Evolutionary conservation across 1,284 basidiomycete species (phyloP).

Genomic region (Psilocybe mexicana): DNA sequence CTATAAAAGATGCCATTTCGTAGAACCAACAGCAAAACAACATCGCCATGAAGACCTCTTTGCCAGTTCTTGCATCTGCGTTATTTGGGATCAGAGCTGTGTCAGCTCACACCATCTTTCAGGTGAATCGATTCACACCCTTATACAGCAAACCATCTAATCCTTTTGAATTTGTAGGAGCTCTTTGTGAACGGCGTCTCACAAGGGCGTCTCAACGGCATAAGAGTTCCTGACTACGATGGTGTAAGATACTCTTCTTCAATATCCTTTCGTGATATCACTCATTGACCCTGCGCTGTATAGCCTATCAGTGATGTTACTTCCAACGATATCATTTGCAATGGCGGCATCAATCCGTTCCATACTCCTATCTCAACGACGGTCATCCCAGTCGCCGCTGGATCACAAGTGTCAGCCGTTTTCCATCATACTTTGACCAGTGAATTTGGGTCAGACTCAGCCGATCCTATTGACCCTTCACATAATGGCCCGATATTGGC

Average conservation of each 20-base stretch:
- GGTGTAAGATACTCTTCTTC: conserved; percentile 36
- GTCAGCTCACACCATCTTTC: conserved; percentile 50
- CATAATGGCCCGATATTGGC: conserved; percentile 57
- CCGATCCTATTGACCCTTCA: conserved; percentile 53
- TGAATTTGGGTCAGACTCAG: conserved; percentile 42
- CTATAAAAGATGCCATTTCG: background rate
- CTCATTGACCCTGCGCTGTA: background rate
- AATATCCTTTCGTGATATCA: background rate
- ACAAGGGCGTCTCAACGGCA: conserved; percentile 47
- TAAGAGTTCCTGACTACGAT: conserved; percentile 50
- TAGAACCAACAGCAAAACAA: background rate
- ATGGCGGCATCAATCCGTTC: conserved; percentile 62
- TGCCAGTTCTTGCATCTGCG: conserved; percentile 21
- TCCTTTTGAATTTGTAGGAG: conserved; percentile 14
- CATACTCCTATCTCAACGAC: conserved; percentile 50
- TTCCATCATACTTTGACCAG: conserved; percentile 53
- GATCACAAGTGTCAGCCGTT: conserved; percentile 50
- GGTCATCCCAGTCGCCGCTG: conserved; percentile 53
- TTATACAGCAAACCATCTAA: background rate
- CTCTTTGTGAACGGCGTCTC: conserved; percentile 46
- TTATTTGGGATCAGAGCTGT: conserved; percentile 30
- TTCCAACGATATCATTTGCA: conserved; percentile 60
- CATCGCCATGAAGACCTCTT: conserved; percentile 15
- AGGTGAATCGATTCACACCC: conserved; percentile 30
- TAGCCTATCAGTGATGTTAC: conserved; percentile 57